A percentile compares a stretch with the other conserved stretches of the same genome.
These are phyloP conservation scores for Xylariaceae sp. DNA, from an alignment of 2,329 filamentous ascomycete species.

Conservation along the genomic window DNA sequence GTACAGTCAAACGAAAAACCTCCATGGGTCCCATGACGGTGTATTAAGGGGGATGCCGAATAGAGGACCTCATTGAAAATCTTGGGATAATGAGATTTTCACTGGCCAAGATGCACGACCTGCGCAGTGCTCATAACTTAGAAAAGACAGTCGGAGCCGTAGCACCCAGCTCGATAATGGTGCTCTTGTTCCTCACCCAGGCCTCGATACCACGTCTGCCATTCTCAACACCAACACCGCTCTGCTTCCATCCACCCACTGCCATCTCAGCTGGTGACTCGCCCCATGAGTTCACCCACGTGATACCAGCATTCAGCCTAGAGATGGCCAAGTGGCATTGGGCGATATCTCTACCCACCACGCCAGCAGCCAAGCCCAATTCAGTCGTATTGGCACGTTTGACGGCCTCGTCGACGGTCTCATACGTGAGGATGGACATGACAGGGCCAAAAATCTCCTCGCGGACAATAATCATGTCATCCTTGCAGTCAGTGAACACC, in stretches of 20 bases:
- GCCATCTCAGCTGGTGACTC: conserved; percentile 88
- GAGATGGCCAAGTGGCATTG: conserved; percentile 66
- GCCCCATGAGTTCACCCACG: conserved; percentile 93
- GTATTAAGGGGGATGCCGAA: too few relatives aligned
- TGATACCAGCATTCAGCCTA: conserved; percentile 75
- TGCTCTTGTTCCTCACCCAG: conserved; percentile 85
- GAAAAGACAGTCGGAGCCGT: conserved; percentile 67
- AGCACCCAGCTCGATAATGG: conserved; percentile 74
- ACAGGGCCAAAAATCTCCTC: conserved; percentile 91
- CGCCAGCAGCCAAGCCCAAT: conserved; percentile 75
- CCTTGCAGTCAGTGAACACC: conserved; percentile 79
- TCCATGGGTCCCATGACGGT: too few relatives aligned
- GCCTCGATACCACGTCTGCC: conserved; percentile 71
- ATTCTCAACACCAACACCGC: conserved; percentile 83
- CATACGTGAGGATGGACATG: conserved; percentile 73
- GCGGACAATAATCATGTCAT: conserved; percentile 70
- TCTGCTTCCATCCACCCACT: conserved; percentile 88
- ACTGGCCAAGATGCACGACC: too few relatives aligned
- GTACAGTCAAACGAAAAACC: too few relatives aligned
- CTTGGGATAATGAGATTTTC: too few relatives aligned
- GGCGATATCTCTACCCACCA: conserved; percentile 73
- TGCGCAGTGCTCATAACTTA: conserved; percentile 47
- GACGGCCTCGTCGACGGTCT: conserved; percentile 64
- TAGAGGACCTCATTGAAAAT: too few relatives aligned
- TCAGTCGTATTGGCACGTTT: conserved; percentile 69